Percentiles rank a stretch among this genome's conserved stretches.
Conservation (phyloP, 139 green algal genomes). For the Chlamydomonas sphaeroides region DNA sequence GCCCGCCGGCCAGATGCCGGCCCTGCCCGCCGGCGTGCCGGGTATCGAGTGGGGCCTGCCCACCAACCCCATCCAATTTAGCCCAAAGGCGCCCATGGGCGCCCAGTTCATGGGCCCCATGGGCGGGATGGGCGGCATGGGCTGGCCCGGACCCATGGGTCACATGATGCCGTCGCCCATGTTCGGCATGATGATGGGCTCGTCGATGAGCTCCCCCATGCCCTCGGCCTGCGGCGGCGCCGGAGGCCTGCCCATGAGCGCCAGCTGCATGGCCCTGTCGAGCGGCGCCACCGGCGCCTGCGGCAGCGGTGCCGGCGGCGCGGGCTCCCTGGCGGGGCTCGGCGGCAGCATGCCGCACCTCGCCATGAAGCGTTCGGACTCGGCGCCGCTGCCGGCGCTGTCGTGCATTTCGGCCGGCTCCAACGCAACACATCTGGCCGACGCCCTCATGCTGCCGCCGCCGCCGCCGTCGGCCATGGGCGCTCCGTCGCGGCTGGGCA, state of each 20-base stretch:
- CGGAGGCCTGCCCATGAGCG: conserved; percentile 12
- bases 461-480: background rate
- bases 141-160: background rate
- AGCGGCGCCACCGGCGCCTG: background rate
- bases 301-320: background rate
- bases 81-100: conserved; percentile 18
- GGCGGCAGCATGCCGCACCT: background rate
- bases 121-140: background rate
- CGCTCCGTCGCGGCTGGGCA: background rate
- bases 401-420: background rate
- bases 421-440: background rate
- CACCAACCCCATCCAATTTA: conserved; percentile 49
- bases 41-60: conserved; percentile 50
- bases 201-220: background rate
- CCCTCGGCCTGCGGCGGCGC: background rate
- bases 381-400: conserved; percentile 7
- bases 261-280: conserved; percentile 27
- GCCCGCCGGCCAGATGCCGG: conserved; percentile 34
- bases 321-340: no score
- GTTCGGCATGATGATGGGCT: background rate
- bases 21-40: background rate
- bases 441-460: conserved; percentile 26
- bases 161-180: conserved; percentile 20
- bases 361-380: conserved; percentile 26
- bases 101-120: background rate